Percentiles rank a stretch among this genome's conserved stretches.
phyloP scores from a whole-genome alignment of 192 early-diverging fungal species.

The Entomortierella chlamydospora region DNA sequence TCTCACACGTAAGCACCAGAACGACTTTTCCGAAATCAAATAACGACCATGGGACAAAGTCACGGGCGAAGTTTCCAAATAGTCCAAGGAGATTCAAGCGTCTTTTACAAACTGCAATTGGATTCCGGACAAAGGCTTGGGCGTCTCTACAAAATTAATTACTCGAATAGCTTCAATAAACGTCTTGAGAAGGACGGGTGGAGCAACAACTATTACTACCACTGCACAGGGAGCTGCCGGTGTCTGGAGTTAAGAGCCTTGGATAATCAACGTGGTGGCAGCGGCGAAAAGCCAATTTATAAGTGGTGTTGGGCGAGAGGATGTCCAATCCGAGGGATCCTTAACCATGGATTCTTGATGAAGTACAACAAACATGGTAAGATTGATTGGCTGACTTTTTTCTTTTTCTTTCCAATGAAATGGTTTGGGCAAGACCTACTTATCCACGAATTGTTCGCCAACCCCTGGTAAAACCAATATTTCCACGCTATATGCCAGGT shows the following conservation, averaged over 20 bases:
- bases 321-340: slow-evolving; percentile 9
- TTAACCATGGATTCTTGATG: neutral
- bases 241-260: neutral
- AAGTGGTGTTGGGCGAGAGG: no score
- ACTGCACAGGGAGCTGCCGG: slow-evolving; percentile 3
- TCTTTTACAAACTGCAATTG: neutral
- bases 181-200: neutral
- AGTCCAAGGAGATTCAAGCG: neutral
- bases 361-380: neutral
- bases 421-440: no score
- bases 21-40: no score
- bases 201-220: neutral
- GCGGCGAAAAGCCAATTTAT: no score
- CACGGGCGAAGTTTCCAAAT: neutral
- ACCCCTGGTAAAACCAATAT: no score
- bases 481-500: neutral
- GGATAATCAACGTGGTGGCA: no score
- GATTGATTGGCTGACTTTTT: no score
- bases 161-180: neutral
- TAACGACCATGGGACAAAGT: no score
- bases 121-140: neutral
- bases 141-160: neutral
- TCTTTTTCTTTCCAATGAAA: no score
- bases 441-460: no score
- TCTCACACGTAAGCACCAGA: no score